These are phyloP conservation scores for Fusarium tricinctum DNA, from an alignment of 2,329 filamentous ascomycete genomes.

Conservation along the genomic window DNA sequence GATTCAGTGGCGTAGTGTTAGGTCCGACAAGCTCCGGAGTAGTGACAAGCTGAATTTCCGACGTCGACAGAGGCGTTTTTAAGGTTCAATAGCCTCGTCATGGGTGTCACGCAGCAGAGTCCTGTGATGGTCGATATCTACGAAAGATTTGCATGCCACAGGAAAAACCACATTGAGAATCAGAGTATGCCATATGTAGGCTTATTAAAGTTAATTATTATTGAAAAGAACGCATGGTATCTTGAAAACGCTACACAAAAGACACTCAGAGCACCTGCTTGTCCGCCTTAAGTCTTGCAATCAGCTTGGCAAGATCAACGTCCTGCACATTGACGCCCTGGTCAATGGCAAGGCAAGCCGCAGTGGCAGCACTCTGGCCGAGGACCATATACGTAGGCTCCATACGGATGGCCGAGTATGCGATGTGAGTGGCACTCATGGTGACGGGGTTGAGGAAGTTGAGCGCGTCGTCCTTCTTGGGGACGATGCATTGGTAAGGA, in stretches of 20 bases:
- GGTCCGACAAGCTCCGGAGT: background rate
- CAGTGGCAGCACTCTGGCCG: slow-evolving; percentile 38
- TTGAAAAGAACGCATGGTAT: slow-evolving; percentile 18
- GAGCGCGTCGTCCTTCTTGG: slow-evolving; percentile 19
- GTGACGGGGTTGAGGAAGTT: slow-evolving; percentile 41
- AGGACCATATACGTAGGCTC: slow-evolving; percentile 40
- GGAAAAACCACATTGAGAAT: background rate
- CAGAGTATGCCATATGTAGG: background rate
- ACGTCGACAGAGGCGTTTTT: slow-evolving; percentile 6
- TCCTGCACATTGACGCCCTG: slow-evolving; percentile 35
- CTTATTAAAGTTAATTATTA: slow-evolving; percentile 13
- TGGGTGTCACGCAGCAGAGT: background rate
- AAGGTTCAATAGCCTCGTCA: background rate
- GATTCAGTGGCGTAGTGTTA: background rate
- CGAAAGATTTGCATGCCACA: background rate
- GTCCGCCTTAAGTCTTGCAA: slow-evolving; percentile 29
- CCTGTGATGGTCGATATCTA: background rate
- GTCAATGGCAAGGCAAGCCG: slow-evolving; percentile 37
- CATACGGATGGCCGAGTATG: slow-evolving; percentile 37
- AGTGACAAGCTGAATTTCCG: background rate
- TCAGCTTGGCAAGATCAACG: slow-evolving; percentile 25
- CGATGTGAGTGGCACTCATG: slow-evolving; percentile 37
- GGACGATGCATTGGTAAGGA: slow-evolving; percentile 24
- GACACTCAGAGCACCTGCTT: slow-evolving; percentile 31
- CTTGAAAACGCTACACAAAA: slow-evolving; percentile 14